Evolutionary conservation across 2,329 filamentous ascomycete genomes (phyloP).

Genomic region (Didymosphaeria variabile): DNA sequence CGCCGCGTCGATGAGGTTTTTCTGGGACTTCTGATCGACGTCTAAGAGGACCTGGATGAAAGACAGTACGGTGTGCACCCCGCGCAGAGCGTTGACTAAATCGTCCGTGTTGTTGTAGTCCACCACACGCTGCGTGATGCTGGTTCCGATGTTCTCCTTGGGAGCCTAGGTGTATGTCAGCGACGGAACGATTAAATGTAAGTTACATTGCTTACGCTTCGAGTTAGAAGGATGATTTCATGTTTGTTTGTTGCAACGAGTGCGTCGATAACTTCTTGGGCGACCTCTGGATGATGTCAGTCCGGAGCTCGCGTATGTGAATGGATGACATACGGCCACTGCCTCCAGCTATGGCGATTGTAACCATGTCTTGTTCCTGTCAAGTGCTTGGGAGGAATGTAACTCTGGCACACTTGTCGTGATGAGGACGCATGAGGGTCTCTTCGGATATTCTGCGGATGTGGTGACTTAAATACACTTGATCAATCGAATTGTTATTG

Average conservation of each 20-base stretch:
- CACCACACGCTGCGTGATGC: slow-evolving; percentile 28
- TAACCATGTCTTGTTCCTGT: slow-evolving; percentile 50
- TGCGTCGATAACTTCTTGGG: slow-evolving; percentile 59
- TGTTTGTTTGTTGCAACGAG: slow-evolving; percentile 59
- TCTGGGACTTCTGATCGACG: slow-evolving; percentile 17
- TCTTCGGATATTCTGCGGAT: background rate
- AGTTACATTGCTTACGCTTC: slow-evolving; percentile 49
- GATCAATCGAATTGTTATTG: background rate
- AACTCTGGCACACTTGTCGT: too few species aligned
- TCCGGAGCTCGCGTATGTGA: slow-evolving; percentile 1
- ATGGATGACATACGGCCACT: slow-evolving; percentile 52
- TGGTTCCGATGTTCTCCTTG: background rate
- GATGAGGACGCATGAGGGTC: too few species aligned
- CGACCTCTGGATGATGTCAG: slow-evolving; percentile 53
- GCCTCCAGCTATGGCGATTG: slow-evolving; percentile 57
- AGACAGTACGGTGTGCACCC: slow-evolving; percentile 61
- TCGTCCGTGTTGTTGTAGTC: slow-evolving; percentile 53
- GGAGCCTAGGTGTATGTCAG: slow-evolving; percentile 41
- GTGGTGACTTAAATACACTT: background rate
- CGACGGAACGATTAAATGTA: background rate
- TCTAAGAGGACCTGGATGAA: slow-evolving; percentile 53
- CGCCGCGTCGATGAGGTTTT: slow-evolving; percentile 27
- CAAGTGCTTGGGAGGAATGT: too few species aligned
- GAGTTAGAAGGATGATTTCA: slow-evolving; percentile 58
- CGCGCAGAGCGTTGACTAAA: slow-evolving; percentile 50